Conservation (phyloP, 2,329 filamentous ascomycete genomes). For the Gnomoniopsis smithogilvyi region DNA sequence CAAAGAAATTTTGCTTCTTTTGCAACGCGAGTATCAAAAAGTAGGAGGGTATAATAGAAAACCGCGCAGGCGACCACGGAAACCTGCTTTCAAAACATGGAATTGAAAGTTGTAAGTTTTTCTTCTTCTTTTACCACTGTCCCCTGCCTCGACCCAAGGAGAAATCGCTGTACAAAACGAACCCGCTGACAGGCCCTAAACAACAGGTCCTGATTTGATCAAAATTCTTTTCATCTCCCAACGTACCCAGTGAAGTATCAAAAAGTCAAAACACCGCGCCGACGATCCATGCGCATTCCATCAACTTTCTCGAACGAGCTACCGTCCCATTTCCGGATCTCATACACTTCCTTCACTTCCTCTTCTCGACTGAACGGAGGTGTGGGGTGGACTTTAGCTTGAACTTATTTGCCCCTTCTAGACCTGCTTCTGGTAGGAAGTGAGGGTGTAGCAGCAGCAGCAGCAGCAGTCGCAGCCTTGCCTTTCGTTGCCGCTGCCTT, state of each 20-base stretch:
- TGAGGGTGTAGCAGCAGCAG: background rate
- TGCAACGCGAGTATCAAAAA: too few species aligned
- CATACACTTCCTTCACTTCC: slow-evolving; percentile 16
- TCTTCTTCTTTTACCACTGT: too few species aligned
- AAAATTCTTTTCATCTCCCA: slow-evolving; percentile 6
- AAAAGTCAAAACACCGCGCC: background rate
- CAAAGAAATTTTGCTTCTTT: too few species aligned
- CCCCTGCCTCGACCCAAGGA: too few species aligned
- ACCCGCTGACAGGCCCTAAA: background rate
- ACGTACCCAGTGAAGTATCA: background rate
- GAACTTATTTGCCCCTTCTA: background rate
- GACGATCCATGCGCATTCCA: background rate
- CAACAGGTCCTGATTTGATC: background rate
- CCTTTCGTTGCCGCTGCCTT: slow-evolving; percentile 14
- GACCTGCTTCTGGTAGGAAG: slow-evolving; percentile 12
- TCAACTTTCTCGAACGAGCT: background rate
- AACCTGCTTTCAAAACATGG: too few species aligned
- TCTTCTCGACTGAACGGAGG: slow-evolving; percentile 5
- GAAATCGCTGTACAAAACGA: too few species aligned
- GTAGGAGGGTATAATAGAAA: too few species aligned
- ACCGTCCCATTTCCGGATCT: background rate
- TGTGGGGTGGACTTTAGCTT: background rate
- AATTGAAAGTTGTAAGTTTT: too few species aligned
- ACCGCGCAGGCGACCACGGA: too few species aligned
- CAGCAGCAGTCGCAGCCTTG: slow-evolving; percentile 6